Evolutionary conservation across 345 rosid species (phyloP).

Genomic region (Camelina hispida): DNA sequence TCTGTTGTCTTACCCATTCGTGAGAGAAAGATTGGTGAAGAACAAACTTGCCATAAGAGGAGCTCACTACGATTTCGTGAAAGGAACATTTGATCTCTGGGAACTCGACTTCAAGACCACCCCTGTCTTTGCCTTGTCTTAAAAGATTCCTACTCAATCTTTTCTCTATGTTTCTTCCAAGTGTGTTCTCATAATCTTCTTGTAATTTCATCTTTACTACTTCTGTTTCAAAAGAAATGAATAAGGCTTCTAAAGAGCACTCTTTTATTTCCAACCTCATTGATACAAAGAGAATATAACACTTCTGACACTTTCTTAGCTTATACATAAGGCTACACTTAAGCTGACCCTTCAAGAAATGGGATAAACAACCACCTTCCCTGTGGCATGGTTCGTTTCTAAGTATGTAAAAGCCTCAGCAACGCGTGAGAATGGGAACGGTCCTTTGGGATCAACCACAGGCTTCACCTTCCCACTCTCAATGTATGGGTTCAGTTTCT

Average conservation of each 20-base stretch:
- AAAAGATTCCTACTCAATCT: constrained; percentile 2
- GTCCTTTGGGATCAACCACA: constrained; percentile 84
- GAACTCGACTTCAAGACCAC: constrained; percentile 63
- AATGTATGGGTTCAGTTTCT: constrained; percentile 81
- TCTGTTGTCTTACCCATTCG: constrained; percentile 76
- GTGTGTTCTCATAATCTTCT: neutral
- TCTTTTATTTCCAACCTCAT: constrained; percentile 24
- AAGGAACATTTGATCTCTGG: constrained; percentile 78
- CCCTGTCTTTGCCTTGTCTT: constrained; percentile 46
- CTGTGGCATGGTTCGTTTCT: constrained; percentile 81
- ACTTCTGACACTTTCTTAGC: constrained; percentile 17
- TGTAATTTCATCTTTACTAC: neutral
- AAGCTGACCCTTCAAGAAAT: constrained; percentile 53
- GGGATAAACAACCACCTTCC: constrained; percentile 79
- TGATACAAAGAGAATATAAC: constrained; percentile 21
- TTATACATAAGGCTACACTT: constrained; percentile 14
- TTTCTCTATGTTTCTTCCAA: constrained; percentile 23
- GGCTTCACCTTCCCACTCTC: constrained; percentile 91
- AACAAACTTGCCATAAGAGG: constrained; percentile 62
- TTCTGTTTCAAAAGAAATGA: constrained; percentile 20
- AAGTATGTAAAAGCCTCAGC: constrained; percentile 80
- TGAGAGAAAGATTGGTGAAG: constrained; percentile 68
- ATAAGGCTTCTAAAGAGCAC: constrained; percentile 35
- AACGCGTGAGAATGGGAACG: constrained; percentile 68
- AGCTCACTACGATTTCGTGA: constrained; percentile 75